These are phyloP conservation scores for Trametes cubensis DNA, from an alignment of 768 basidiomycete species.

Conservation along the genomic window DNA sequence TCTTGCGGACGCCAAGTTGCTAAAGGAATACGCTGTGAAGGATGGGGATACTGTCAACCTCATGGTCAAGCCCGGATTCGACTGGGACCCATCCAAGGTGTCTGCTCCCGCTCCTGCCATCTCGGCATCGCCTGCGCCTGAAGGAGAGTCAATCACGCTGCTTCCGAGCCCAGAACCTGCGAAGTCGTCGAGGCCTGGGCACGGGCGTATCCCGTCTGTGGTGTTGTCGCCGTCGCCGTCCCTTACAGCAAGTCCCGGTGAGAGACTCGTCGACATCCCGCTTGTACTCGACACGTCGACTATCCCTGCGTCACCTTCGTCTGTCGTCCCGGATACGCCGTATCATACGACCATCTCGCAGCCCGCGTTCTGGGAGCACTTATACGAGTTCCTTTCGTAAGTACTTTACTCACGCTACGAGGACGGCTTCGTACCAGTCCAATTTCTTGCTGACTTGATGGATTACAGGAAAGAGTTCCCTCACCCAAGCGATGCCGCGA, in stretches of 20 bases:
- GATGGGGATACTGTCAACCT: conserved; percentile 84
- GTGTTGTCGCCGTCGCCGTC: conserved; percentile 80
- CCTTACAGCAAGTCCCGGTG: conserved; percentile 41
- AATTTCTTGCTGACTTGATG: not conserved
- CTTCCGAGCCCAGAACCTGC: conserved; percentile 27
- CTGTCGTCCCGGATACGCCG: conserved; percentile 39
- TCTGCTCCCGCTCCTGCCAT: conserved; percentile 24
- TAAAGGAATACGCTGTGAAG: conserved; percentile 87
- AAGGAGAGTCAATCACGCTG: conserved; percentile 22
- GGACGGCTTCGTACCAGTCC: too few relatives aligned
- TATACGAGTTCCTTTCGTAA: conserved; percentile 67
- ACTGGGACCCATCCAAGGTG: conserved; percentile 59
- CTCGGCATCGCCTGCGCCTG: conserved; percentile 12
- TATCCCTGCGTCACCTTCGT: conserved; percentile 41
- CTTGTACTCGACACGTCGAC: conserved; percentile 66
- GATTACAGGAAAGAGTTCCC: conserved; percentile 62
- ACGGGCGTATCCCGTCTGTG: conserved; percentile 75
- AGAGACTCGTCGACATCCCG: conserved; percentile 61
- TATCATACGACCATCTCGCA: conserved; percentile 74
- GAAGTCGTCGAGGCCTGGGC: conserved; percentile 41
- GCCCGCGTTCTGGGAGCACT: conserved; percentile 78
- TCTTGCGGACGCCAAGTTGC: conserved; percentile 81
- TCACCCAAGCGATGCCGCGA: conserved; percentile 62
- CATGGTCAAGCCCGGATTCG: conserved; percentile 77
- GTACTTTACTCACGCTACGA: conserved; percentile 24